A percentile compares a stretch with the other conserved stretches of the same genome.
These are phyloP conservation scores for Ophiosphaerella korrae DNA, from an alignment of 2,329 filamentous ascomycete genomes.

Conservation along the genomic window DNA sequence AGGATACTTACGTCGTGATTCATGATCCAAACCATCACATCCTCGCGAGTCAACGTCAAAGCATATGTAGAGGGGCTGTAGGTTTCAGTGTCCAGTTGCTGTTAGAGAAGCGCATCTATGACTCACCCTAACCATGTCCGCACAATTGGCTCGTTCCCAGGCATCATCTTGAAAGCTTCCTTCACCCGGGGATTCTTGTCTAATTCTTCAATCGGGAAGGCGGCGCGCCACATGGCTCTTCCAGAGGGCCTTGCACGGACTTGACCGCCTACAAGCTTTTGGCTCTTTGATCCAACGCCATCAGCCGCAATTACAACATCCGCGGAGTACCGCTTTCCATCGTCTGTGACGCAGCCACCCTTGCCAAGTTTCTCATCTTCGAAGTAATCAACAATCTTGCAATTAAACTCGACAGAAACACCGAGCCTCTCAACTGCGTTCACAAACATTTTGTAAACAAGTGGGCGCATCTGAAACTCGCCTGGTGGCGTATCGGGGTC, in stretches of 20 bases:
- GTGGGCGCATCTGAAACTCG: constrained; percentile 61
- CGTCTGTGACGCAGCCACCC: constrained; percentile 43
- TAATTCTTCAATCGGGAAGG: constrained; percentile 50
- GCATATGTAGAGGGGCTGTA: constrained; percentile 50
- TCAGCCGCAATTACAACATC: constrained; percentile 49
- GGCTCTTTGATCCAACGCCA: constrained; percentile 53
- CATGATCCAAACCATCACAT: constrained; percentile 58
- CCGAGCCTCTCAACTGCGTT: constrained; percentile 54
- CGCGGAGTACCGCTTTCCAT: constrained; percentile 51
- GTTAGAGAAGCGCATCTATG: too few species aligned
- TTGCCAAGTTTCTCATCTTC: constrained; percentile 49
- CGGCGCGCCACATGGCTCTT: constrained; percentile 49
- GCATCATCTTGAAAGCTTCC: constrained; percentile 54
- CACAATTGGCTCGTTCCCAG: constrained; percentile 51
- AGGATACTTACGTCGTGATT: constrained; percentile 51
- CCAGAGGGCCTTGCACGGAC: constrained; percentile 49
- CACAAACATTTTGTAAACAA: constrained; percentile 62
- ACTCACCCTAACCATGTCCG: constrained; percentile 51
- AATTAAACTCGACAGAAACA: constrained; percentile 50
- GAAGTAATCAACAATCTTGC: constrained; percentile 51
- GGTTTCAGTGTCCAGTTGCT: constrained; percentile 6
- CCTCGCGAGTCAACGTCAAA: constrained; percentile 52
- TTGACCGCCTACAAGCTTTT: constrained; percentile 52
- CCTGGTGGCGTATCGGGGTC: constrained; percentile 58
- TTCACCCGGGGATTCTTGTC: constrained; percentile 54